Base-by-base conservation (phyloP, 495 filamentous ascomycete genomes). In the Xylaria venustula region DNA sequence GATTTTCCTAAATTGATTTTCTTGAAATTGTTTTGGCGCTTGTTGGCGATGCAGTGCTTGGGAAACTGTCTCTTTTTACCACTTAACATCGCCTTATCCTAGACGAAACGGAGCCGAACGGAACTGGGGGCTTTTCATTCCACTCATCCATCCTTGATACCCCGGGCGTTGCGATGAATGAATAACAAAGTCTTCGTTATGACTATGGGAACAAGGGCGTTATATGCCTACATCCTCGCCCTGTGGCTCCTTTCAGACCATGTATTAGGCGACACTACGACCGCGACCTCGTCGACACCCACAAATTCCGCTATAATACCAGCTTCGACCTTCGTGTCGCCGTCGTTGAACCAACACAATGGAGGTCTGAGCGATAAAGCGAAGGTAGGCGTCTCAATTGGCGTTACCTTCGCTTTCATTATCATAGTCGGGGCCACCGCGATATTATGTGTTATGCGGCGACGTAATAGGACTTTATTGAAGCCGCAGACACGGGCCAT, bases 361-460 rank as follows among this genome's bases (percentile, higher is more conserved):
- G 60, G 46, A 1, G 58, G 54, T 0, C 36, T 71, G 34, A 67
- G 54, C 54, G 66, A 65, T n/a, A 58, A 62, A 3, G 66, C 58
- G 15, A 71, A 71, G 28, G 60, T 58, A 0, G 64, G 66, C 12
- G 56, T 71, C 22, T 61, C 64, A 3, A 57, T 69, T 0, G 66
- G 66, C 22, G 66, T 71, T 7, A 67, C 69, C 5, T 37, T 71
- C 14, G 66, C 55, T 22, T 40, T 61, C 5, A 64, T 71, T 11
- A 54, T 67, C 19, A 12, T 71, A 15, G 64, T 54, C 0, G 69
- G 66, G 17, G 12, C 54, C 6, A 56, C 58, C 37, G 44, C 58
- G 20, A 42, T 71, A 4, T 62, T 63, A 32, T 64, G 64, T 17
- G 23, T 71, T 1, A 48, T 67, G 0, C 25, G 62, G 11, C 32